Base-by-base conservation (phyloP, 371 early-diverging fungal species). In the Mucor racemosus region DNA sequence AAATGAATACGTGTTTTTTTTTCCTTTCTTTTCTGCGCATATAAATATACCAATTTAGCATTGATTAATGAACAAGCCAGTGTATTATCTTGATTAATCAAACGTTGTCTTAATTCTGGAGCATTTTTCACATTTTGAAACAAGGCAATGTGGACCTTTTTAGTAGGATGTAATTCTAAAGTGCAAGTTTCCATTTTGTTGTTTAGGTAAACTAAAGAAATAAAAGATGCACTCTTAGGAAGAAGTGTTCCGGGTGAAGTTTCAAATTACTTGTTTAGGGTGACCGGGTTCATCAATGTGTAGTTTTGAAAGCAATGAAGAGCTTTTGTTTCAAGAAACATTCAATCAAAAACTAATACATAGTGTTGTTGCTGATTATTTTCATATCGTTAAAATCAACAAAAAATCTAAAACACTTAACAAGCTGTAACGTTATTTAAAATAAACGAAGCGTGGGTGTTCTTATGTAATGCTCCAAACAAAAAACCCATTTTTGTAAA, bases 141-240 rank as follows among this genome's bases (percentile, higher is more conserved):
- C 36, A 86, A 75, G 9, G 84, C 83, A 61, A 86, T 65, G 54
- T 88, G 84, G 13, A 86, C 73, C 26, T 70, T 72, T 31, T 79
- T 81, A 17, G 69, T 65, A 34, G 86, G 86, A 64, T 78, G 67
- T 9, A 81, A 60, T 34, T 88, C 88, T 39, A 86, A 67, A 3
- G 72, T 80, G 60, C 74, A 84, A n/a, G 86, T 79, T 69, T 88
- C 86, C 88, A 88, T 88, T 36, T 7, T n/a, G 7, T 19, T 58
- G 26, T 26, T 26, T 26, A 26, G 26, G 26, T 26, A 26, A 1
- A 26, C 26, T 26, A 26, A 26, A 26, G 26, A 26, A 26, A 60
- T 44, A 46, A 48, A 46, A 55, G n/a, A 7, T 4, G n/a, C 15
- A 44, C 44, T 15, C 17, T 42, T 42, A n/a, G 42, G 17, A 0